Base-by-base conservation (phyloP, 1,284 basidiomycete species). In the Dichomitus squalens region DNA sequence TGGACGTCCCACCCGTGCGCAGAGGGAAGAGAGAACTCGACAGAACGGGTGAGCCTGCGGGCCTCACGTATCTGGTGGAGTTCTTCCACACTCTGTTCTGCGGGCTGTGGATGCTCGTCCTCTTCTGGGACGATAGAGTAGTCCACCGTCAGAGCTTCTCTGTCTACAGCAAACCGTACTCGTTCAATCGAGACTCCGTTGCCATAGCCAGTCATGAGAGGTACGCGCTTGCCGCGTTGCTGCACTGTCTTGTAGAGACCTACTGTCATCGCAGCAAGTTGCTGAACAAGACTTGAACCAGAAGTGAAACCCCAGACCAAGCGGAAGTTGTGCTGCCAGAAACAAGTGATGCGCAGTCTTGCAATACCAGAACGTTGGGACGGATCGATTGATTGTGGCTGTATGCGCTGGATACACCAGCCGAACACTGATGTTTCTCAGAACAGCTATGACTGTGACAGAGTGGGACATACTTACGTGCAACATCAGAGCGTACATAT, bases 301-400 rank as follows among this genome's bases (percentile, higher is more conserved):
- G 85, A 84, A 7, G 85, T 85, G 49, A 94, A 83, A 40, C 86
- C 90, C 93, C 93, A 96, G 12, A 93, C 75, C 0, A 93, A 86
- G 60, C 90, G 89, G n/a, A 98, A 84, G 73, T 97, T 92, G 76
- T 98, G 96, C 66, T 95, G 92, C 93, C 94, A 98, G 72, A 96
- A 96, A 67, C 92, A 93, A 1, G 93, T 95, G 57, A 97, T 84
- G 21, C 91, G 86, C 23, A 95, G 74, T 58, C 72, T 68, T 72
- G 63, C 62, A 59, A 71, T 57, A 75, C 72, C 62, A 79, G 68
- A 65, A 76, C 69, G 52, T 60, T 53, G 55, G 31, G 67, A 66
- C 18, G 65, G 65, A 25, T 75, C 64, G 60, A 70, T 55, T 25
- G 68, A 70, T 46, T 80, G 80, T 38, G 82, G 74, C 60, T 79